Evolutionary conservation across 345 rosid genomes (phyloP).

Genomic region (Psidium friedrichsthalianum): DNA sequence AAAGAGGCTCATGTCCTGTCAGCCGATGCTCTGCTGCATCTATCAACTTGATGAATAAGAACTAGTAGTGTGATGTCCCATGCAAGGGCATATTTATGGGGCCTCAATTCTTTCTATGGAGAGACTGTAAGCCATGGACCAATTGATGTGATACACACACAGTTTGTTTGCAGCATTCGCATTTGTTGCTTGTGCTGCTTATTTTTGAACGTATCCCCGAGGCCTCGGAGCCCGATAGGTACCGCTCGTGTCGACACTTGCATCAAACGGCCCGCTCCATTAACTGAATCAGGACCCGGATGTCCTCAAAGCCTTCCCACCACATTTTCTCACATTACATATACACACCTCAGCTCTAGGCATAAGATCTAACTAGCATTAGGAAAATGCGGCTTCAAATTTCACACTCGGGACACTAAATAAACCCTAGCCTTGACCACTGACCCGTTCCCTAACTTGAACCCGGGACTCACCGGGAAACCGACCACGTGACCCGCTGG

Average conservation of each 20-base stretch:
- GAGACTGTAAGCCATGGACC: neutral
- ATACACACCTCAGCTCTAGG: neutral
- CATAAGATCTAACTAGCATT: neutral
- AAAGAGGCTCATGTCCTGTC: neutral
- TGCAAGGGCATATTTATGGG: neutral
- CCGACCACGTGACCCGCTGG: slow-evolving; percentile 74
- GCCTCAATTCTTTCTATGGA: neutral
- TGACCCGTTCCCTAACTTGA: slow-evolving; percentile 68
- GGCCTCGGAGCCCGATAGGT: neutral
- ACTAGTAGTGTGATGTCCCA: too few relatives aligned
- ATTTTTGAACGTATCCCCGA: neutral
- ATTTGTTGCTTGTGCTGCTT: neutral
- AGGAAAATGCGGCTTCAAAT: neutral
- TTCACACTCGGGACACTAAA: slow-evolving; percentile 36
- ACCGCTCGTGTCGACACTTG: neutral
- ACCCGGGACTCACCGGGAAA: slow-evolving; percentile 83
- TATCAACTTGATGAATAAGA: neutral
- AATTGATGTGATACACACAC: neutral
- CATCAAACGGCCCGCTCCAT: neutral
- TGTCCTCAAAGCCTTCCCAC: neutral
- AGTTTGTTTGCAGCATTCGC: neutral
- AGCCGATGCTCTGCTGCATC: neutral
- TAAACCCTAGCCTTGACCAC: slow-evolving; percentile 83
- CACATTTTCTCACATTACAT: neutral
- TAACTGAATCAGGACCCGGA: neutral